These are phyloP conservation scores for Lyophyllum semitale DNA, from an alignment of 768 basidiomycete genomes.

Conservation along the genomic window DNA sequence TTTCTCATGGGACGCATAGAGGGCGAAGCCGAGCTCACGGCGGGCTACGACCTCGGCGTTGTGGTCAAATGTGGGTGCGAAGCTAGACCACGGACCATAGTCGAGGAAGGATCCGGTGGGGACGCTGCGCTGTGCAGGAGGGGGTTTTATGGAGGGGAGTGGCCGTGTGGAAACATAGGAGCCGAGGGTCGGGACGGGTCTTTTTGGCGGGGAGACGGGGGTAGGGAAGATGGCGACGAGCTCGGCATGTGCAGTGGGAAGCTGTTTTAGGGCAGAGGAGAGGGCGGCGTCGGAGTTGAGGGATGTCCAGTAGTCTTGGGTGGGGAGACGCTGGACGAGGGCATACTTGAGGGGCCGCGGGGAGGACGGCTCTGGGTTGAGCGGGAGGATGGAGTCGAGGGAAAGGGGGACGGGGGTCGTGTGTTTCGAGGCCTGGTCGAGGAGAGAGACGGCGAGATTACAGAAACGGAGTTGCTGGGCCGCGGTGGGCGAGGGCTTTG, in stretches of 20 bases:
- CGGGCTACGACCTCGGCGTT: conserved; percentile 74
- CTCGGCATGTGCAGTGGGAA: conserved; percentile 70
- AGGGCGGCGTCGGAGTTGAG: conserved; percentile 47
- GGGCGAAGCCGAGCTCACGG: conserved; percentile 57
- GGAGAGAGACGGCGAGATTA: conserved; percentile 67
- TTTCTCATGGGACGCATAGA: conserved; percentile 52
- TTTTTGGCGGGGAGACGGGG: conserved; percentile 43
- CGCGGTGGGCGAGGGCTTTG: conserved; percentile 62
- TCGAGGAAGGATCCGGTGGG: conserved; percentile 73
- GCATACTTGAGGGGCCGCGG: conserved; percentile 59
- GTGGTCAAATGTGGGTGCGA: conserved; percentile 80
- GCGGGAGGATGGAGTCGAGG: conserved; percentile 44
- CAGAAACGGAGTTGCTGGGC: conserved; percentile 76
- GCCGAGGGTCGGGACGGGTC: conserved; percentile 51
- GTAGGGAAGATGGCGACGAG: conserved; percentile 74
- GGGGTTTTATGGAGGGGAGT: conserved; percentile 38
- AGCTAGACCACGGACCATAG: conserved; percentile 74
- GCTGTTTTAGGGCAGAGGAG: conserved; percentile 44
- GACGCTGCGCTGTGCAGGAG: conserved; percentile 54
- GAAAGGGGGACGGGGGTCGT: conserved; percentile 47
- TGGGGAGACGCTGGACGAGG: conserved; percentile 77
- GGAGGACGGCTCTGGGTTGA: conserved; percentile 22
- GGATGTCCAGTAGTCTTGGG: conserved; percentile 80
- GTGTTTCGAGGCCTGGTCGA: conserved; percentile 67
- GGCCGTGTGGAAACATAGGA: conserved; percentile 52